Base-by-base conservation (phyloP, 2,329 filamentous ascomycete genomes). In the Venturia effusa region DNA sequence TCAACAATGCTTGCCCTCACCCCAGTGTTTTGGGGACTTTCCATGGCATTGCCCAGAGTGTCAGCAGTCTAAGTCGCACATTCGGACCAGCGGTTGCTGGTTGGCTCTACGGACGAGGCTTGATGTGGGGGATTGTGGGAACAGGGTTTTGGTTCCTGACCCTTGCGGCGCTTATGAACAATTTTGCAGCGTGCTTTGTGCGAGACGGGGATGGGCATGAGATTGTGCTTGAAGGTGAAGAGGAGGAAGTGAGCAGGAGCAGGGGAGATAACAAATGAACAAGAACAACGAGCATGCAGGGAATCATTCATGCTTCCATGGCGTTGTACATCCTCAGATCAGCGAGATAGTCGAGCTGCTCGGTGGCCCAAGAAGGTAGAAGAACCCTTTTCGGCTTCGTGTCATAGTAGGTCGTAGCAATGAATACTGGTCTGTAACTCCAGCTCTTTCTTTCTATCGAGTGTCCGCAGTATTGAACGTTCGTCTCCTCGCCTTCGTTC, bases 121-220 rank as follows among this genome's bases (percentile, higher is more conserved):
- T 88, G 27, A 78, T 80, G 40, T 74, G 77, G 37, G 85, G 85
- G 0, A 68, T 85, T 2, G 79, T 88, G 0, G 85, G 84, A 0
- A 75, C 81, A 8, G 81, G 83, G 0, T 87, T 82, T 75, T 87
- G 84, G 84, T 75, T 76, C 0, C 70, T 87, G 48, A 78, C 78
- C 13, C 72, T 74, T 3, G 74, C 85, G 8, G 83, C 83, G 0
- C 66, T 82, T 0, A 73, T 76, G 27, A 82, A 80, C 0, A 71
- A 79, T 22, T 65, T 82, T 4, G 79, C 81, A 5, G 86, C 82
- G 62, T 78, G 80, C 68, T 79, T 81, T 65, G 81, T 88, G 10
- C 75, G 74, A 61, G 85, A 88, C 67, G 85, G 85, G 0, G 76
- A 85, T 68, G 86, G 86, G 0, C 84, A 88, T 70, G 85, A 88